Base-by-base conservation (phyloP, 495 filamentous ascomycete genomes). In the Aspergillus ellipticus region DNA sequence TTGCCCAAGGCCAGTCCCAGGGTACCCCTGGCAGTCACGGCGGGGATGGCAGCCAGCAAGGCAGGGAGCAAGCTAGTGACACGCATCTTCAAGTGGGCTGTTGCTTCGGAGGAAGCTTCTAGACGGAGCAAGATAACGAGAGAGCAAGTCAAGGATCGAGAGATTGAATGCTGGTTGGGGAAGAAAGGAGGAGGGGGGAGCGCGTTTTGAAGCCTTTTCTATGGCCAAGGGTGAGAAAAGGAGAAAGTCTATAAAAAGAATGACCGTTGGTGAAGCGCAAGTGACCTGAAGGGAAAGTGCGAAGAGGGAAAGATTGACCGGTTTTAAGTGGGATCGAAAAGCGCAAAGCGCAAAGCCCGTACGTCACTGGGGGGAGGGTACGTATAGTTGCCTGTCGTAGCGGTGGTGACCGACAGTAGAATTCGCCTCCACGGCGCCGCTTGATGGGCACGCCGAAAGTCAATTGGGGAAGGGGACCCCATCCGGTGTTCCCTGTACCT, bases 1-100 rank as follows among this genome's bases (percentile, higher is more conserved):
- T 77, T 69, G 48, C 80, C 80, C 17, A 82, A 58, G 1, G 79
- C 75, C 47, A 77, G 76, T 21, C 80, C 80, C 49, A 82, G 61
- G 19, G 65, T 77, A 45, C 80, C 80, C 28, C 65, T 67, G 31
- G 72, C 71, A 24, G 73, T 72, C 11, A 74, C 62, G 35, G 77
- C 65, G 42, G 79, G 75, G 49, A 67, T 60, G 41, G 72, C 71
- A 19, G 74, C 75, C 65, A 77, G 59, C 33, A 75, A 47, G 28
- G 72, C 45, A 11, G 76, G 66, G 58, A 80, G 45, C 15, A 78
- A 49, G 41, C 58, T 51, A 42, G 71, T 60, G 58, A 73, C 57
- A 74, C 72, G 78, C 79, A 82, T 82, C 60, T 24, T 76, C 57
- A 50, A 59, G 13, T 42, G 45, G 16, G 24, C 13, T 15, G 50